Evolutionary conservation across 305 asterid genomes (phyloP), one percentile per base, ranked within the genome.

Genomic region (Fraxinus xanthoxyloides): DNA sequence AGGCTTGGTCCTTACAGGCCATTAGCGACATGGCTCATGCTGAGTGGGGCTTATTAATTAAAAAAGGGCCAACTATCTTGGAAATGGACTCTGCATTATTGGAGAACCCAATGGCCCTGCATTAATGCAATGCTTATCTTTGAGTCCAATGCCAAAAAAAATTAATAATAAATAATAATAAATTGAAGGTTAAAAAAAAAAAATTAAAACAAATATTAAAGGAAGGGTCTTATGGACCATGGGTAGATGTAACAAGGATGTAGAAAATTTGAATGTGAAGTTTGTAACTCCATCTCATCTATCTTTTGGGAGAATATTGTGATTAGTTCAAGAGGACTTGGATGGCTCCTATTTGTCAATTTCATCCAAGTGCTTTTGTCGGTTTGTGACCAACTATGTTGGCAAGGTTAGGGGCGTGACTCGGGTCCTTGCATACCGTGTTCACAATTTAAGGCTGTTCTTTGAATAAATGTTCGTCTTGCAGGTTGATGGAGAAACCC

Each of bases 401-500:
- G 69, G 69, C 30, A 59, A 59, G 70, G 70, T 59, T 59, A 59
- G 15, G 70, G 13, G 70, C 2, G 4, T 7, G 70, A 8, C 28
- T 21, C 31, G 2, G 70, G 19, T 65, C 7, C 38, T 21, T 59
- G 34, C 31, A 34, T 38, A 72, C 72, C 5, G 74, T 82, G 24
- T 77, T 48, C 63, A 34, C 70, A 12, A 30, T 23, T 2, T 51
- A 32, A 63, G 30, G 72, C 80, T 83, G 59, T 59, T 85, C 61
- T 46, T 46, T 32, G 3, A 75, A 19, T 73, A 32, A 78, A 67
- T 63, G 30, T 85, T 59, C 26, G 30, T 76, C n/a, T n/a, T 80
- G 87, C 87, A 95, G 98, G 99, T 95, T 34, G 97, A 95, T 82
- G 99, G 99, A 77, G 97, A 92, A 85, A 87, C 86, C 79, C 90